Evolutionary conservation across 768 basidiomycete species (phyloP).

Genomic region (Boletus tylopilopsis): DNA sequence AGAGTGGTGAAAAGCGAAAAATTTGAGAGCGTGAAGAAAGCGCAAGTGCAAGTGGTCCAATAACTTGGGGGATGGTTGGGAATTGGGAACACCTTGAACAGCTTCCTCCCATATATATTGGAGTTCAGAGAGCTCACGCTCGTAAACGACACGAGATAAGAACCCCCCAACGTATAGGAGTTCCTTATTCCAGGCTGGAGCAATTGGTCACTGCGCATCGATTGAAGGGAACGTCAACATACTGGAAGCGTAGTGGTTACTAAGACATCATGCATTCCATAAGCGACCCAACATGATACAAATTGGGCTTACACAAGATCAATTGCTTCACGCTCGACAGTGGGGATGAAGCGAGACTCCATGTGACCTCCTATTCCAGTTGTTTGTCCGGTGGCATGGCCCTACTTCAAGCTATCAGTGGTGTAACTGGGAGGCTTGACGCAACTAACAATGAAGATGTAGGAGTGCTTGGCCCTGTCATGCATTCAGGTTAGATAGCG

Average conservation of each 20-base stretch:
- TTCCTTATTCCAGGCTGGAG: conserved; percentile 87
- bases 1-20: conserved; percentile 10
- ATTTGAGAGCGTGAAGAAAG: conserved; percentile 11
- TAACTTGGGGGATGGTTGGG: not conserved
- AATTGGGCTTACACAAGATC: not conserved
- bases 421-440: no score
- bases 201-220: not conserved
- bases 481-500: no score
- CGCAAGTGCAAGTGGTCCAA: not conserved
- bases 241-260: not conserved
- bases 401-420: not conserved
- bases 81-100: not conserved
- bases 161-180: conserved; percentile 81
- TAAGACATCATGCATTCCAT: not conserved
- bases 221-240: not conserved
- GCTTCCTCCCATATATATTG: conserved; percentile 19
- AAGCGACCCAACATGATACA: no score
- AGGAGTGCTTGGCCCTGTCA: not conserved
- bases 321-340: not conserved
- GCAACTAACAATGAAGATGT: conserved; percentile 1
- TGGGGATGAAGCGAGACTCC: conserved; percentile 1
- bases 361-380: conserved; percentile 1
- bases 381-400: conserved; percentile 3
- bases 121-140: conserved; percentile 66
- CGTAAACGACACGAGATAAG: conserved; percentile 77